Conservation (phyloP, 2,329 filamentous ascomycete species). For the Fusarium palustre region DNA sequence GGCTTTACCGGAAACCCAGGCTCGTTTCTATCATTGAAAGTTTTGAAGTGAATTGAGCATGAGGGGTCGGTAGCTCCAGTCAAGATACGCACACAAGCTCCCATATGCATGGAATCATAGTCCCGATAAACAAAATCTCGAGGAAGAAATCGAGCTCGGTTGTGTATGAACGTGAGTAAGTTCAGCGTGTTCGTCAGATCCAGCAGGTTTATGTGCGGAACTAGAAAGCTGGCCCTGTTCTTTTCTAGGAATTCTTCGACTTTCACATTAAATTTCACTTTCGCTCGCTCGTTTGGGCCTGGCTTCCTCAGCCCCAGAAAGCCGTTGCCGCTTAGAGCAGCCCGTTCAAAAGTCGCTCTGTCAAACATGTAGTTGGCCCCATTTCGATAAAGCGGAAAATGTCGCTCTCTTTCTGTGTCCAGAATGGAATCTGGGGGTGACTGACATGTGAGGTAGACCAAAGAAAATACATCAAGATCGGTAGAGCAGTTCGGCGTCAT, state of each 20-base stretch:
- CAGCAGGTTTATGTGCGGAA: slow-evolving; percentile 39
- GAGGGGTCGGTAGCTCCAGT: slow-evolving; percentile 23
- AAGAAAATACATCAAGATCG: slow-evolving; percentile 36
- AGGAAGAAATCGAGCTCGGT: slow-evolving; percentile 29
- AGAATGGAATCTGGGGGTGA: no score
- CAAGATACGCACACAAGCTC: slow-evolving; percentile 29
- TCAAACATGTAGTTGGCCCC: slow-evolving; percentile 35
- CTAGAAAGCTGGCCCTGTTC: slow-evolving; percentile 37
- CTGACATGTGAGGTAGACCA: slow-evolving; percentile 34
- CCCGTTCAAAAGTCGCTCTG: not conserved
- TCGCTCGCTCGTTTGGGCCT: not conserved
- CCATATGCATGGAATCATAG: slow-evolving; percentile 35
- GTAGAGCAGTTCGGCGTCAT: slow-evolving; percentile 26
- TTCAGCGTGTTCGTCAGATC: slow-evolving; percentile 34
- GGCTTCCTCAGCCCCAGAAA: slow-evolving; percentile 1
- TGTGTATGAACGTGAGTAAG: slow-evolving; percentile 40
- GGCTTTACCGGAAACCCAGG: not conserved
- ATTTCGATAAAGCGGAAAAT: slow-evolving; percentile 35
- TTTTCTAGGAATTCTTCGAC: slow-evolving; percentile 20
- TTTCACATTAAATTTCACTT: slow-evolving; percentile 15
- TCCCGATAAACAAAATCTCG: slow-evolving; percentile 25
- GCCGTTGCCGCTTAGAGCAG: not conserved
- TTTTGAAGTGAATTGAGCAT: slow-evolving; percentile 1
- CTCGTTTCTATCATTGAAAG: not conserved
- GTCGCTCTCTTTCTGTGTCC: not conserved